Conservation (phyloP, 805 yeast genomes). For the Lipomyces starkeyi region DNA sequence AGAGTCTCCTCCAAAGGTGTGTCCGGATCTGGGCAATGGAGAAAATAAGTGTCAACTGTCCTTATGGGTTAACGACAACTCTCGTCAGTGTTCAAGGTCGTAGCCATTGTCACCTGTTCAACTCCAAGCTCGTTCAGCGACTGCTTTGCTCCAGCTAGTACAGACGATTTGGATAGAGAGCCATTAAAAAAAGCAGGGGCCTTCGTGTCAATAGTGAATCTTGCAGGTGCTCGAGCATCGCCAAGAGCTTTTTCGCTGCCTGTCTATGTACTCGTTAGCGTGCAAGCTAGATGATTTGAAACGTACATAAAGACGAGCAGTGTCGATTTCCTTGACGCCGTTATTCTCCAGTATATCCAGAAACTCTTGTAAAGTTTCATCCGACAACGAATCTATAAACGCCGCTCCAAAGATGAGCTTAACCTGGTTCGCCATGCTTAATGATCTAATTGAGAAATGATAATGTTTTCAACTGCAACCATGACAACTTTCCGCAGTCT, state of each 20-base stretch:
- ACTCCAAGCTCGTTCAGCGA: conserved; percentile 30
- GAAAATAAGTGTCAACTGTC: conserved; percentile 32
- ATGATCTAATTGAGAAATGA: neutral
- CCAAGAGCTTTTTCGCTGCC: conserved; percentile 37
- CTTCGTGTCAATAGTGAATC: conserved; percentile 37
- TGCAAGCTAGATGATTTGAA: neutral
- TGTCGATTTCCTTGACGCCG: conserved; percentile 38
- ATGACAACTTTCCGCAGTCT: no score
- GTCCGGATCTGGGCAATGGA: conserved; percentile 40
- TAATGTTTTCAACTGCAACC: no score
- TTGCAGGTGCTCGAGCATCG: conserved; percentile 18
- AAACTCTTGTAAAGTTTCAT: conserved; percentile 17
- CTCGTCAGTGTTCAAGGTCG: neutral
- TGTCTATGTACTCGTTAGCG: conserved; percentile 6
- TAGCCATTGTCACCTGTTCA: neutral
- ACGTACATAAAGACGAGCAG: conserved; percentile 34
- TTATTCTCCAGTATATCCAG: conserved; percentile 21
- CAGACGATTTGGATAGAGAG: conserved; percentile 23
- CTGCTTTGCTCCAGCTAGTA: conserved; percentile 31
- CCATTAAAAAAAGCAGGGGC: conserved; percentile 34
- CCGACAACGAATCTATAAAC: conserved; percentile 9
- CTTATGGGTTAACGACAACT: neutral
- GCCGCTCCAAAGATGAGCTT: conserved; percentile 30
- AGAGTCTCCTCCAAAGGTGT: conserved; percentile 40
- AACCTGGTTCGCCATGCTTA: conserved; percentile 3